A percentile compares a stretch with the other conserved stretches of the same genome.
These are phyloP conservation scores for Teunomyces stri DNA, from an alignment of 805 yeast species.

Conservation along the genomic window DNA sequence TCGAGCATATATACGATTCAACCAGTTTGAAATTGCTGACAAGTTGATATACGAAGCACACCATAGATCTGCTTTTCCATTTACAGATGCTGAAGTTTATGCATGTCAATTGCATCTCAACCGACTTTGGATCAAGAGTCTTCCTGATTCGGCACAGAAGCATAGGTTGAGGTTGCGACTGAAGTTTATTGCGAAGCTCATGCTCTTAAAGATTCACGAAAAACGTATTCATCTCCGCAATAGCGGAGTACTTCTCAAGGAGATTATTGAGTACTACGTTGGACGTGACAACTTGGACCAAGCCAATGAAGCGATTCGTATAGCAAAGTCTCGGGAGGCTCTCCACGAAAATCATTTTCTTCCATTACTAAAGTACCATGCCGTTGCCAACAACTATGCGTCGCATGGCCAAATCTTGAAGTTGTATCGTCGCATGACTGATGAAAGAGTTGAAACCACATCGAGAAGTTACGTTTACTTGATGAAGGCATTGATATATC, in stretches of 20 bases:
- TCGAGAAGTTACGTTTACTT: constrained; percentile 30
- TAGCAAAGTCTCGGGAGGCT: constrained; percentile 13
- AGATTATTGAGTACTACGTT: constrained; percentile 25
- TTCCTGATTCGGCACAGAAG: constrained; percentile 9
- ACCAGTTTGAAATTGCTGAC: constrained; percentile 34
- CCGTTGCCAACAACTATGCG: constrained; percentile 15
- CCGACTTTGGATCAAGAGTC: constrained; percentile 24
- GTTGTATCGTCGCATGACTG: constrained; percentile 34
- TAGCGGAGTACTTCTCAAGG: constrained; percentile 19
- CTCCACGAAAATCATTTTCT: constrained; percentile 26
- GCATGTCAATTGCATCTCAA: constrained; percentile 29
- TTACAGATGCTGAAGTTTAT: constrained; percentile 24
- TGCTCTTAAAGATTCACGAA: constrained; percentile 8
- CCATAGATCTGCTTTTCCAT: constrained; percentile 25
- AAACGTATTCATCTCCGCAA: constrained; percentile 8
- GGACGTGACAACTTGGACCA: constrained; percentile 11
- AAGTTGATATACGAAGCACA: constrained; percentile 31
- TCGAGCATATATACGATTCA: constrained; percentile 26
- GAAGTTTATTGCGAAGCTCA: constrained; percentile 11
- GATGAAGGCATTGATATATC: constrained; percentile 27
- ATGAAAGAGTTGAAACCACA: constrained; percentile 19
- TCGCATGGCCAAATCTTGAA: constrained; percentile 24
- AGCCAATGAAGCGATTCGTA: constrained; percentile 22
- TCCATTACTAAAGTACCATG: constrained; percentile 27
- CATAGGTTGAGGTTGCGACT: constrained; percentile 9